phyloP scores from a whole-genome alignment of 2,329 filamentous ascomycete genomes.

The Juglanconis oblonga region DNA sequence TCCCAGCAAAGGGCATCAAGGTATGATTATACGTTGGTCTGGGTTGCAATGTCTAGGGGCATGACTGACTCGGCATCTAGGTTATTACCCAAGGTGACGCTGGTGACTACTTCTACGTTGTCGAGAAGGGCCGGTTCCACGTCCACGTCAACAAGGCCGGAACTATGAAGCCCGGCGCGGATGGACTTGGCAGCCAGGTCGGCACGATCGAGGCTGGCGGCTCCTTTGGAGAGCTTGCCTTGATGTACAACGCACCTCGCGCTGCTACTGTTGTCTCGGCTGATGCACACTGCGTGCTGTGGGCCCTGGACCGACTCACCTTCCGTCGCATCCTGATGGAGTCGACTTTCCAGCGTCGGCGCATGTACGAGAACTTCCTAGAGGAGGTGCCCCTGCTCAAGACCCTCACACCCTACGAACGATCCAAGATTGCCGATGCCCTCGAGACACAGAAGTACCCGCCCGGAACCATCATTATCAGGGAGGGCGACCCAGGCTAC shows the following conservation, averaged over 20 bases:
- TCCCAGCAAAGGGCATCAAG: slow-evolving; percentile 83
- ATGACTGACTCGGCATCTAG: slow-evolving; percentile 40
- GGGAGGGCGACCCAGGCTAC: slow-evolving; percentile 85
- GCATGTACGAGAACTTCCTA: slow-evolving; percentile 96
- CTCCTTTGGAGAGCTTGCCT: slow-evolving; percentile 91
- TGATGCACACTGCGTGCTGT: slow-evolving; percentile 75
- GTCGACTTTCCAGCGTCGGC: slow-evolving; percentile 89
- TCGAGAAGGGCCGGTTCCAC: slow-evolving; percentile 87
- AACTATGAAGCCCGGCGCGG: slow-evolving; percentile 71
- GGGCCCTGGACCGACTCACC: slow-evolving; percentile 92
- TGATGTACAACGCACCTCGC: slow-evolving; percentile 98
- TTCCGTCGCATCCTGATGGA: slow-evolving; percentile 99
- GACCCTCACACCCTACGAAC: slow-evolving; percentile 84
- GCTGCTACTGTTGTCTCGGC: slow-evolving; percentile 89
- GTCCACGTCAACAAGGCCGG: slow-evolving; percentile 83
- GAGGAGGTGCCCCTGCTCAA: slow-evolving; percentile 87
- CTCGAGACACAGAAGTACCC: slow-evolving; percentile 87
- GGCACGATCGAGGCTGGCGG: slow-evolving; percentile 80
- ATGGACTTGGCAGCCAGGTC: slow-evolving; percentile 82
- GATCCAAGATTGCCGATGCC: slow-evolving; percentile 95
- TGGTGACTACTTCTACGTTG: slow-evolving; percentile 96
- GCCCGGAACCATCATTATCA: slow-evolving; percentile 78
- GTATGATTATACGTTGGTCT: slow-evolving; percentile 33
- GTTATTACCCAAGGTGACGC: slow-evolving; percentile 95
- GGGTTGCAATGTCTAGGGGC: neutral